Evolutionary conservation across 148 eudicot genomes (phyloP).

Genomic region (Polygonum aviculare): DNA sequence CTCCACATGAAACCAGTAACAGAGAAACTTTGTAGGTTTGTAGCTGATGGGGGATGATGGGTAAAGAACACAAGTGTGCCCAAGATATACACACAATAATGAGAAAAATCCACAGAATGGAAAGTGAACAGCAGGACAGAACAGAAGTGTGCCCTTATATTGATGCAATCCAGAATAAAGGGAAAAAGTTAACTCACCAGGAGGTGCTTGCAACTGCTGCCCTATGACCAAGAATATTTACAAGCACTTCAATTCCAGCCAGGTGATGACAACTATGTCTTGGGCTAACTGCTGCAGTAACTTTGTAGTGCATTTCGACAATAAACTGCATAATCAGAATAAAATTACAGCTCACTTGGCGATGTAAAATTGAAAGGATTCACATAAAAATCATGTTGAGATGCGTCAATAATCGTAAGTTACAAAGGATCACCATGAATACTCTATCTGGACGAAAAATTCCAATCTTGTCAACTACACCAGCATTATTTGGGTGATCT

Average conservation of each 20-base stretch:
- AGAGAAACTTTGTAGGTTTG: background rate
- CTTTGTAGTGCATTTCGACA: conserved; percentile 83
- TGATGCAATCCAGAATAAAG: background rate
- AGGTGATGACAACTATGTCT: conserved; percentile 74
- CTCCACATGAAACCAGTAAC: background rate
- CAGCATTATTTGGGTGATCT: conserved; percentile 29
- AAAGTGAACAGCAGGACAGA: background rate
- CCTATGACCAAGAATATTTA: conserved; percentile 68
- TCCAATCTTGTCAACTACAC: conserved; percentile 76
- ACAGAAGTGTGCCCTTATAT: background rate
- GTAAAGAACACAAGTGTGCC: no score
- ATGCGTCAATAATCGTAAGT: background rate
- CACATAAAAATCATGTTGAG: conserved; percentile 7
- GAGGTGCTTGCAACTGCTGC: conserved; percentile 77
- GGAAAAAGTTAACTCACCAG: conserved; percentile 34
- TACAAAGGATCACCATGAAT: conserved; percentile 52
- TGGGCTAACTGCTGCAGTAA: conserved; percentile 65
- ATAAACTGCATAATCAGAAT: conserved; percentile 48
- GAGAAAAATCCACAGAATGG: background rate
- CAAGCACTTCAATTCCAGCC: conserved; percentile 81
- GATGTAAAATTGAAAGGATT: background rate
- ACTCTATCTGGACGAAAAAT: conserved; percentile 94
- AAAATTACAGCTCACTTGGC: background rate
- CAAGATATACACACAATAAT: background rate
- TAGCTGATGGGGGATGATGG: no score